Evolutionary conservation across 1,139 yeast species (phyloP), one percentile per base, ranked within the genome.

Genomic region (Arxiozyma slooffiae): DNA sequence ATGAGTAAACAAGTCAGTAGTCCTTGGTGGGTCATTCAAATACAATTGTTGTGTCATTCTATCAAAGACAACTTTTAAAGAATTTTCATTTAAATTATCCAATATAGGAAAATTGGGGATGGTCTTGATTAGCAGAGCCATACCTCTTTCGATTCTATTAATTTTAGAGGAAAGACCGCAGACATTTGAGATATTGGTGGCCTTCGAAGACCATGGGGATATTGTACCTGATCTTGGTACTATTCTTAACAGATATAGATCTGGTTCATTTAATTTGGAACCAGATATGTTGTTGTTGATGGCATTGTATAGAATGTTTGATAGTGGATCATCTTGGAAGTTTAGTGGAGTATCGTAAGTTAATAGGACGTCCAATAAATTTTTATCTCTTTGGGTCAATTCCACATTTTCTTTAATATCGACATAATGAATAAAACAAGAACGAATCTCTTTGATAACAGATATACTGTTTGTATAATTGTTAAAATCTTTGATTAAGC

Each of bases 131-230:
- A 87, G 69, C 48, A 92, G 71, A 7, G 94, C 82, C 57, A 84
- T 62, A 52, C 98, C 98, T 63, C 98, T 80, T 73, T 94, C 99
- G 52, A 94, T 82, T 60, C 98, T 79, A 62, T 81, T 85, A 44
- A 92, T 76, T 53, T 76, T 77, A 17, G 75, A 75, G 42, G 76
- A 77, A 53, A 92, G 76, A 7, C 97, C 97, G 71, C 97, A 88
- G 49, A 86, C 95, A 52, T 81, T 80, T 48, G 94, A 79, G 59
- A 94, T 94, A 69, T 92, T 92, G 45, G 98, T 90, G 38, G 99
- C 99, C 71, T 94, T 94, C 17, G 98, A 90, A 18, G 97, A 88
- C 99, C 99, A 94, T 37, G 98, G 98, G 24, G 97, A 90, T 57
- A 92, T 89, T 23, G 98, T 92, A 53, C 98, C 98, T 9, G 92